phyloP scores from a whole-genome alignment of 805 yeast genomes.

The Maudiozyma bulderi region DNA sequence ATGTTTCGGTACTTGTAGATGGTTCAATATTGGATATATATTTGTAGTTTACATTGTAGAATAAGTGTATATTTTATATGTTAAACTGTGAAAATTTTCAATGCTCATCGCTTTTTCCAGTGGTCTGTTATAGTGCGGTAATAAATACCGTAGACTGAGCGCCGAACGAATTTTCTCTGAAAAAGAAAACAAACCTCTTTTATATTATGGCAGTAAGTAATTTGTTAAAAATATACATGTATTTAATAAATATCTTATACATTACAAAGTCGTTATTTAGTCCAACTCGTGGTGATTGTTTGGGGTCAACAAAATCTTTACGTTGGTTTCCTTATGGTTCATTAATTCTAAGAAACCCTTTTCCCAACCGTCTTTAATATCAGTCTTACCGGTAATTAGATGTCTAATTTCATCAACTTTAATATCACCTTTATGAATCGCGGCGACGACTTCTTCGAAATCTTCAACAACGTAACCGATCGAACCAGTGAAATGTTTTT shows the following conservation, averaged over 20 bases:
- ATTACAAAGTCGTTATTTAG: not conserved
- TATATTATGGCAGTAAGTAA: no score
- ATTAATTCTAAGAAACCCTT: conserved; percentile 45
- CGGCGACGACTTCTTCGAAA: conserved; percentile 46
- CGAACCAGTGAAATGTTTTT: conserved; percentile 49
- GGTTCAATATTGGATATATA: no score
- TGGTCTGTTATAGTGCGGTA: not conserved
- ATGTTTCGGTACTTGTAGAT: no score
- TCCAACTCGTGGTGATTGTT: conserved; percentile 30
- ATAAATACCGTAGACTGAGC: no score
- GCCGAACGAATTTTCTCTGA: no score
- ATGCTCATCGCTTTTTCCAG: not conserved
- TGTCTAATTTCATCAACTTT: conserved; percentile 34
- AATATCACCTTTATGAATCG: conserved; percentile 40
- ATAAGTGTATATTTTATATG: no score
- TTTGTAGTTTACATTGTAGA: no score
- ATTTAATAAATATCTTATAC: no score
- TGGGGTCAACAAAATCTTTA: conserved; percentile 46
- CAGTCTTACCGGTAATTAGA: conserved; percentile 46
- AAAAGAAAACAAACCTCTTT: no score
- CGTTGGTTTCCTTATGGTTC: conserved; percentile 44
- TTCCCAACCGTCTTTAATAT: conserved; percentile 41
- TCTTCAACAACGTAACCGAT: conserved; percentile 51
- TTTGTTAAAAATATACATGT: no score
- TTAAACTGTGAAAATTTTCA: not conserved